Evolutionary conservation across 768 basidiomycete species (phyloP).

Genomic region (Tricholoma matsutake): DNA sequence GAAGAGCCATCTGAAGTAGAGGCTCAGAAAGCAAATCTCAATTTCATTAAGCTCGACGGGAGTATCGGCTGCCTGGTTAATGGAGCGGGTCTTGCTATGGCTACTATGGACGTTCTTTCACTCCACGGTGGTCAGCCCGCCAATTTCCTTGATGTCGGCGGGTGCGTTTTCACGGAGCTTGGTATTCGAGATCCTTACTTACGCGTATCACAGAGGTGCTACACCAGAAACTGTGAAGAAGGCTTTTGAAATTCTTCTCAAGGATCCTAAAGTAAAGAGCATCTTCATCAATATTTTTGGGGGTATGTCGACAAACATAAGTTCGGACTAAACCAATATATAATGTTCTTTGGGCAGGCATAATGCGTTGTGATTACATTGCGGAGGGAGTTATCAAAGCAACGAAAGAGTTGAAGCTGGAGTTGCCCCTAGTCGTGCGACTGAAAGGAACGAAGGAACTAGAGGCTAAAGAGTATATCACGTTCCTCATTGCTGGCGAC

Average conservation of each 20-base stretch:
- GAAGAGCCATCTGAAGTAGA: constrained; percentile 98
- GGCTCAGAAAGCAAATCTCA: constrained; percentile 92
- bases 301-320: constrained; percentile 39
- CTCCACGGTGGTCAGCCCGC: constrained; percentile 96
- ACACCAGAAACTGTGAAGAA: constrained; percentile 99
- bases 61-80: constrained; percentile 97
- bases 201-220: constrained; percentile 62
- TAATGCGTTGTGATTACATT: constrained; percentile 99
- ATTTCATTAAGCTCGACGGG: constrained; percentile 99
- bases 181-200: neutral
- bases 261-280: constrained; percentile 91
- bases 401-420: constrained; percentile 83
- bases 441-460: constrained; percentile 96
- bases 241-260: constrained; percentile 92
- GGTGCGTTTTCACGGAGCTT: constrained; percentile 42
- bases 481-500: neutral
- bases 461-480: constrained; percentile 88
- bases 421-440: constrained; percentile 87
- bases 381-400: constrained; percentile 99
- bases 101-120: constrained; percentile 99
- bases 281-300: constrained; percentile 99
- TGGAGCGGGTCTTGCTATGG: constrained; percentile 98
- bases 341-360: constrained; percentile 44
- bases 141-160: constrained; percentile 98
- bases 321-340: neutral